Evolutionary conservation across 2,329 filamentous ascomycete genomes (phyloP), one percentile per base, ranked within the genome.

Genomic region (Dactylonectria macrodidyma): DNA sequence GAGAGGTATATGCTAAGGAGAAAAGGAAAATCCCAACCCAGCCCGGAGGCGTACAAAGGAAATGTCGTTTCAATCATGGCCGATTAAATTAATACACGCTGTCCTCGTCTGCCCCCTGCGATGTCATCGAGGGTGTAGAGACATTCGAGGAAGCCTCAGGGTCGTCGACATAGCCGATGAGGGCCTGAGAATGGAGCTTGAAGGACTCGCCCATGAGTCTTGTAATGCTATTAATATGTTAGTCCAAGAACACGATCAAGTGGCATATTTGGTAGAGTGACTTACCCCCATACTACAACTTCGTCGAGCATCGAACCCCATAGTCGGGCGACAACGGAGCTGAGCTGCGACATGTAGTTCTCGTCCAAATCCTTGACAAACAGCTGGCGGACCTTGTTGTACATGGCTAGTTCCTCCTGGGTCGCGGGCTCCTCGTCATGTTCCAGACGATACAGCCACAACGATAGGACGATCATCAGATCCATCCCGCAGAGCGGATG

Each of bases 281-380:
- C 95, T 90, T 92, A 97, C 95, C 96, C 96, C 96, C 96, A 98
- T 68, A 99, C 96, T 75, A 98, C 95, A 71, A 98, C 96, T 84
- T 98, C 96, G 79, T 98, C 96, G 72, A 98, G 91, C 92, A 98
- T 98, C 71, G 94, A 95, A 76, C 95, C 96, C 96, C 96, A 99
- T 52, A 98, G 90, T 76, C 94, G 91, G 70, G 95, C 95, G 50
- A 99, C 95, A 59, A 94, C 94, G n/a, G 95, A 96, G 85, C 95
- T 98, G 74, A 99, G 86, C 80, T 97, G 95, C 59, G 91, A 88
- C 71, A 92, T 92, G 80, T 94, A 94, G 26, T 90, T 87, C 77
- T 97, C 93, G 66, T 95, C 92, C 61, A 93, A 90, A 78, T 98
- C 95, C 78, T 97, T 95, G 76, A 96, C 94, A 78, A 97, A 97